Conservation (phyloP, 75 land plant species). For the Sequoia sempervirens region DNA sequence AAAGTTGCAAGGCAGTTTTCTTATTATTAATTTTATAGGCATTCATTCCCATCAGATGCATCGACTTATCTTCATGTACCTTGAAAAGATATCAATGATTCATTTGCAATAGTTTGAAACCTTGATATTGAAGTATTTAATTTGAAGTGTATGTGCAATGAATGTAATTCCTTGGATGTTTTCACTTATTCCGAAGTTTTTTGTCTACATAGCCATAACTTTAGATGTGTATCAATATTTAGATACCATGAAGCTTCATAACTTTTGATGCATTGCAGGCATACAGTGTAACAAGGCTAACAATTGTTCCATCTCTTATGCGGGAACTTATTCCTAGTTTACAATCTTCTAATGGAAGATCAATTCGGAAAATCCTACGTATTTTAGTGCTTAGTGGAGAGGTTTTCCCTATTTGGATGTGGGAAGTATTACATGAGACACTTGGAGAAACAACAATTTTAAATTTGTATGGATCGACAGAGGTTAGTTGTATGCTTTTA, state of each 20-base stretch:
- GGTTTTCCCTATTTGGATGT: constrained; percentile 37
- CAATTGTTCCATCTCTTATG: constrained; percentile 71
- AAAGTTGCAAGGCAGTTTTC: background rate
- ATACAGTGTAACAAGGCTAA: constrained; percentile 48
- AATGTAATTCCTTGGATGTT: constrained; percentile 2
- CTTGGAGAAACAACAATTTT: constrained; percentile 45
- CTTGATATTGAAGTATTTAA: background rate
- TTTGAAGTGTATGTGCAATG: background rate
- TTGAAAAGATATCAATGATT: background rate
- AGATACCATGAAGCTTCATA: background rate
- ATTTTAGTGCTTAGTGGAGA: constrained; percentile 78
- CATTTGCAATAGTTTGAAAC: background rate
- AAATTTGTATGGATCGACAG: constrained; percentile 86
- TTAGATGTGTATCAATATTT: background rate
- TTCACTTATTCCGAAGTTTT: background rate
- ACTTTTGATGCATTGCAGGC: constrained; percentile 32
- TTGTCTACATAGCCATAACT: constrained; percentile 1
- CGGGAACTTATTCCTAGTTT: constrained; percentile 55
- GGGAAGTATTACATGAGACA: constrained; percentile 28
- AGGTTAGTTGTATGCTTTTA: constrained; percentile 36
- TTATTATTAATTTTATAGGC: background rate
- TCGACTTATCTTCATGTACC: background rate
- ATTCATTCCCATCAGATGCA: background rate
- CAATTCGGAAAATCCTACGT: constrained; percentile 23
- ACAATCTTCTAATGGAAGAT: constrained; percentile 11